phyloP scores from a whole-genome alignment of 164 flowering plant genomes.

The Berberis vulgaris region DNA sequence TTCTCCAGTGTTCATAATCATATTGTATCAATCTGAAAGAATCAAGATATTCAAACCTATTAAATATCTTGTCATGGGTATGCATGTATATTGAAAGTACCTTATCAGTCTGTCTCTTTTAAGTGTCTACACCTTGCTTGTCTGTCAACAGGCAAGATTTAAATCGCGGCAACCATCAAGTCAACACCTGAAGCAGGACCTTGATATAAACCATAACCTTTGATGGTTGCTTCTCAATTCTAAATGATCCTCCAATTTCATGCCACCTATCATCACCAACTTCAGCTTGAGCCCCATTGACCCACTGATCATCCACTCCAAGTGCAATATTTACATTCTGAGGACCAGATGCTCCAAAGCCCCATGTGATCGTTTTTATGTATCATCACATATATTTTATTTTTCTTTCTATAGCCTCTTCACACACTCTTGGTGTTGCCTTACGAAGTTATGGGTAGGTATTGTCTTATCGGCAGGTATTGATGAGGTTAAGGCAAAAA shows the following conservation, averaged over 20 bases:
- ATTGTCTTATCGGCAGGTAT: too few species aligned
- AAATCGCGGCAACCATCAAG: constrained; percentile 90
- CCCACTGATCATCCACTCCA: constrained; percentile 83
- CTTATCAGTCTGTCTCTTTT: constrained; percentile 56
- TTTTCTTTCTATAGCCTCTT: too few species aligned
- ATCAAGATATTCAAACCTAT: background rate
- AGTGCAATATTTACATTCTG: constrained; percentile 84
- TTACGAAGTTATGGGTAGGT: too few species aligned
- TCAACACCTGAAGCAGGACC: constrained; percentile 93
- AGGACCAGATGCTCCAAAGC: constrained; percentile 42
- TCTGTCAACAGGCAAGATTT: constrained; percentile 80
- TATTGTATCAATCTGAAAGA: background rate
- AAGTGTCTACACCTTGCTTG: constrained; percentile 52
- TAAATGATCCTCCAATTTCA: constrained; percentile 86
- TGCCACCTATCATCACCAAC: constrained; percentile 67
- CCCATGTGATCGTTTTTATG: background rate
- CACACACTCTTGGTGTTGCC: too few species aligned
- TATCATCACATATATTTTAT: too few species aligned
- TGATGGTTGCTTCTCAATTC: constrained; percentile 80
- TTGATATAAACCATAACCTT: constrained; percentile 85
- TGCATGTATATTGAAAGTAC: constrained; percentile 21
- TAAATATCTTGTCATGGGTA: too few species aligned
- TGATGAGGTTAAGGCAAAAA: too few species aligned
- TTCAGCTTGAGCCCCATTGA: constrained; percentile 88
- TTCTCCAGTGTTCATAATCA: background rate